Base-by-base conservation (phyloP, 2,329 filamentous ascomycete genomes). In the Aspergillus chevalieri region DNA sequence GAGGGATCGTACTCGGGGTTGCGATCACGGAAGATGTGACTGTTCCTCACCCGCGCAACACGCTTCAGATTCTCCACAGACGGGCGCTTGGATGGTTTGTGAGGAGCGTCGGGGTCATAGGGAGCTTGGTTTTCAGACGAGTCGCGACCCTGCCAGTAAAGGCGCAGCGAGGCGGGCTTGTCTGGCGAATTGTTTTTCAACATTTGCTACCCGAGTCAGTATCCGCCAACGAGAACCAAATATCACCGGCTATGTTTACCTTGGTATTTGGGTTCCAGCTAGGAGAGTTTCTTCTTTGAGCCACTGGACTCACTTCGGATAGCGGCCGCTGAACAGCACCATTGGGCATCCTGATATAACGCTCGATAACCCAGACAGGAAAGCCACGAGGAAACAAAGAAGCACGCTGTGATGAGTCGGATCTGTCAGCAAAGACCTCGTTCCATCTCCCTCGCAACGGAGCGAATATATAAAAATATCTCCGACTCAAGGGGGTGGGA, bases 41-140 rank as follows among this genome's bases (percentile, higher is more conserved):
- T 96, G 75, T 95, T 97, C 79, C 92, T 95, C 63, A 98, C 93
- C 52, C 93, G 87, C 48, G 92, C 95, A 28, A 90, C 91, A 67
- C 86, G 89, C 74, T 96, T 94, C 52, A 98, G 79, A 64, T 91
- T 91, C 78, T 98, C 93, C 58, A 98, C 91, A 15, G 92, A 97
- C 43, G 89, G 88, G 65, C 92, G 85, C 63, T 89, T 87, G 50
- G 83, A 85, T 19, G 88, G 84, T 43, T 86, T 85, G 6, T 85
- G 82, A 9, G 86, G 83, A 41, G 79, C 76, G 46, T 82, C 78
- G 50, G 80, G 77, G 56, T 82, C 77, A 52, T 72, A 72, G 48
- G 73, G 83, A 49, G 78, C 68, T 43, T 74, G 78, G 71, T 94
- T 95, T 71, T 96, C 62, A 77, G 79, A 68, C 62, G 82, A 87